phyloP scores from a whole-genome alignment of 1,284 basidiomycete species.

The Filobasidium uniguttulatum region DNA sequence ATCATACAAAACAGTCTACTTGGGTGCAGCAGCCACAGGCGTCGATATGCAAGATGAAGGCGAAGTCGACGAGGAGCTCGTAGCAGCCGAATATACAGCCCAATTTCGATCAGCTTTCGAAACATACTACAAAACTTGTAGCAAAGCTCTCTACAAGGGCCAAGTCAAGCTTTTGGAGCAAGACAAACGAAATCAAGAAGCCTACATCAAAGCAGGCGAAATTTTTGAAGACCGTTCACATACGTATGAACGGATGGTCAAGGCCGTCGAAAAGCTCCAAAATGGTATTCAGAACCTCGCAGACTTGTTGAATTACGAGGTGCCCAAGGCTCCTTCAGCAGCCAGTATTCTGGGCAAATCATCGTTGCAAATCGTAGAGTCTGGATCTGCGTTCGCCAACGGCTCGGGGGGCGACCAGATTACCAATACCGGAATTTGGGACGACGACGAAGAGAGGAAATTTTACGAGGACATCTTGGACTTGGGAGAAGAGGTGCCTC shows the following conservation, averaged over 20 bases:
- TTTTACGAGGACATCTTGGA: constrained; percentile 94
- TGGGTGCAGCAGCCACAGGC: constrained; percentile 57
- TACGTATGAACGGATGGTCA: constrained; percentile 95
- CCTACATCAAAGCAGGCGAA: constrained; percentile 95
- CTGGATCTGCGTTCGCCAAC: constrained; percentile 34
- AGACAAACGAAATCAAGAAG: constrained; percentile 91
- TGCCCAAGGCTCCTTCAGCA: constrained; percentile 67
- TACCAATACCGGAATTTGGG: constrained; percentile 73
- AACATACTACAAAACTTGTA: constrained; percentile 80
- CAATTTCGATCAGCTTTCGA: constrained; percentile 86
- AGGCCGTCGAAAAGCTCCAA: constrained; percentile 79
- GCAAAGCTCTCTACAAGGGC: constrained; percentile 79
- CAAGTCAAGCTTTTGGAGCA: constrained; percentile 89
- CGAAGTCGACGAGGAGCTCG: constrained; percentile 42
- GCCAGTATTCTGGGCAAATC: constrained; percentile 37
- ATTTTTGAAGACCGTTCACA: constrained; percentile 99
- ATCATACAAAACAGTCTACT: constrained; percentile 62
- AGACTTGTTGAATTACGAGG: constrained; percentile 65
- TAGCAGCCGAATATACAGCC: constrained; percentile 69
- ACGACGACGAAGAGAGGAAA: constrained; percentile 87
- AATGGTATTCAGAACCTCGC: constrained; percentile 77
- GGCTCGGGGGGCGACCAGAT: constrained; percentile 45
- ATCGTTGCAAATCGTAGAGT: constrained; percentile 39
- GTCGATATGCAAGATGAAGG: background rate
- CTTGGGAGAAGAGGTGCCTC: constrained; percentile 79